A percentile compares a stretch with the other conserved stretches of the same genome.
Evolutionary conservation across 2,329 filamentous ascomycete genomes (phyloP).

Genomic region (Sporothrix brunneoviolacea): DNA sequence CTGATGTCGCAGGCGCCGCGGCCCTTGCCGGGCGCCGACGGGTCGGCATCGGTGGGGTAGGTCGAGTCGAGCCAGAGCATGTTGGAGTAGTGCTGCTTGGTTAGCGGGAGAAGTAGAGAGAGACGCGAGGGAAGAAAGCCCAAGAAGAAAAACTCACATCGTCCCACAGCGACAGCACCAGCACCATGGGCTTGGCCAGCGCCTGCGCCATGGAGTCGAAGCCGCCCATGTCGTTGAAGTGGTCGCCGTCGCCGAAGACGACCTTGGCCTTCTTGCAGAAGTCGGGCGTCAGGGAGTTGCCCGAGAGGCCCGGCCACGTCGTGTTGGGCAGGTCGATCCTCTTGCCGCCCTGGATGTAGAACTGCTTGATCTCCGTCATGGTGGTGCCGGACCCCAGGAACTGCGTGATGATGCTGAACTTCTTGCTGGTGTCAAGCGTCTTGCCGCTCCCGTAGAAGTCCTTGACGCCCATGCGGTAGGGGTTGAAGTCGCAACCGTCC

Average conservation of each 20-base stretch:
- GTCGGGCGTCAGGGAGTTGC: constrained; percentile 38
- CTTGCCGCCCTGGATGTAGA: constrained; percentile 54
- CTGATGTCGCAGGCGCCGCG: constrained; percentile 40
- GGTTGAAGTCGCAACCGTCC: constrained; percentile 60
- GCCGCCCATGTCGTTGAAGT: constrained; percentile 47
- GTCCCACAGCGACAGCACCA: constrained; percentile 57
- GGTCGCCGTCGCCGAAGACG: constrained; percentile 43
- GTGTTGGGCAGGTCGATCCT: constrained; percentile 37
- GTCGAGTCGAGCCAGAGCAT: constrained; percentile 57
- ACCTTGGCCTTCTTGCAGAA: constrained; percentile 52
- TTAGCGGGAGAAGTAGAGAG: background rate
- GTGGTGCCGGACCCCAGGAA: constrained; percentile 43
- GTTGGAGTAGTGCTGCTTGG: constrained; percentile 41
- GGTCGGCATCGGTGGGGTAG: constrained; percentile 39
- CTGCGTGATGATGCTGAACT: constrained; percentile 57
- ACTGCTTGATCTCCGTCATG: constrained; percentile 49
- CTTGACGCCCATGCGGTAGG: constrained; percentile 54
- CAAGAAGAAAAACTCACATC: constrained; percentile 31
- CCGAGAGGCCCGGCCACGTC: constrained; percentile 30
- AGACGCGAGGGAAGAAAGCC: background rate
- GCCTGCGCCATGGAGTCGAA: constrained; percentile 41
- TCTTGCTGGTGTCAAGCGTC: constrained; percentile 49
- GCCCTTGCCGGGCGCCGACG: constrained; percentile 32
- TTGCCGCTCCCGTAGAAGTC: constrained; percentile 47
- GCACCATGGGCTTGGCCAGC: constrained; percentile 47